Evolutionary conservation across 306 rosid genomes (phyloP), one percentile per base, ranked within the genome.

Genomic region (Astragalus glycyphyllos): DNA sequence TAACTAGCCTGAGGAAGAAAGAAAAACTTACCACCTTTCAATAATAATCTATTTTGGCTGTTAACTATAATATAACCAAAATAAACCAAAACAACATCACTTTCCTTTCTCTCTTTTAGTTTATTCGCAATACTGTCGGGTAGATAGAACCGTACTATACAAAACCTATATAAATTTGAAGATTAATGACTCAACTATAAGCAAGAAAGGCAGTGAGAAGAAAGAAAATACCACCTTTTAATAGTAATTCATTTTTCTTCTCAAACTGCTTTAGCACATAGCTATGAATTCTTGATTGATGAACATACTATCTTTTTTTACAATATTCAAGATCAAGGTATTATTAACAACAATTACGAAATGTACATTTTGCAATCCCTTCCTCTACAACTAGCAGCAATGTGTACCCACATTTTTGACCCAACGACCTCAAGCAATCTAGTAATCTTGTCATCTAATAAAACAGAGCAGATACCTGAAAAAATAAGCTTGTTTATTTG

Each of bases 401-500:
- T 15, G 23, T 31, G 42, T 6, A 51, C 40, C 14, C 17, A 1
- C 47, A 20, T 9, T 8, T 51, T 54, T 34, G 34, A 15, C 72
- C 35, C 16, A 3, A 29, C 6, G 7, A 67, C 57, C 44, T 58
- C 50, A 62, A 5, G 37, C 51, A 69, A 69, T 69, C 74, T 13
- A 44, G 8, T 20, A 40, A 26, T 45, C 29, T 26, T 7, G 11
- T 11, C 12, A 47, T 29, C 20, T 14, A 47, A 47, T n/a, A 13
- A 12, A 65, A 32, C 48, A 7, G 49, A n/a, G 44, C 51, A 50
- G 4, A 51, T 51, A 11, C 35, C 64, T 20, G 71, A 5, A 55
- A 41, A 29, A 11, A 5, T 0, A 2, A 42, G 5, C 20, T 20
- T 11, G 72, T 29, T 7, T 60, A n/a, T 38, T 32, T 15, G 10